These are phyloP conservation scores for Aspergillus piperis DNA, from an alignment of 2,329 filamentous ascomycete genomes.

Conservation along the genomic window DNA sequence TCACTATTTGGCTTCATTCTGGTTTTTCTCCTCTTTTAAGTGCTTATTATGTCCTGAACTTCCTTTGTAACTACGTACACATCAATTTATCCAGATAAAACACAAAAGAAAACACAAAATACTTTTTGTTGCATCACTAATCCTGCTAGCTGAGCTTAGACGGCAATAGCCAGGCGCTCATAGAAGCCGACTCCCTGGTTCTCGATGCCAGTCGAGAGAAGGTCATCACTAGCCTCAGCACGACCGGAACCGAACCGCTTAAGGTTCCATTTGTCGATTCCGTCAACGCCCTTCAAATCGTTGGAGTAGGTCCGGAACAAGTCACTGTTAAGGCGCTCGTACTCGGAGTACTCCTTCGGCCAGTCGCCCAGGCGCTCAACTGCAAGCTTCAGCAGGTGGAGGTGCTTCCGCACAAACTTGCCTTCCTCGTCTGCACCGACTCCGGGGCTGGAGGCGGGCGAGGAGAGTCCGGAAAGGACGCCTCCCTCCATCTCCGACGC, in stretches of 20 bases:
- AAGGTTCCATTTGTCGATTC: slow-evolving; percentile 51
- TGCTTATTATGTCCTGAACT: too few species aligned
- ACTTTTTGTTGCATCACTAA: neutral
- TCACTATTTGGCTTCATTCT: too few species aligned
- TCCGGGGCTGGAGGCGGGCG: neutral
- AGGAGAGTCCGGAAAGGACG: neutral
- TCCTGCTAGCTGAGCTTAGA: neutral
- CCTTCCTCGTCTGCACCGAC: slow-evolving; percentile 13
- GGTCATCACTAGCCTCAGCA: slow-evolving; percentile 44
- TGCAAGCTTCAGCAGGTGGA: slow-evolving; percentile 41
- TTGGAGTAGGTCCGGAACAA: slow-evolving; percentile 44
- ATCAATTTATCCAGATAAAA: neutral
- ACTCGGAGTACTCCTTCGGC: slow-evolving; percentile 52
- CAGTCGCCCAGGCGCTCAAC: slow-evolving; percentile 42
- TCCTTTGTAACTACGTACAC: too few species aligned
- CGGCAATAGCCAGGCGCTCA: slow-evolving; percentile 13
- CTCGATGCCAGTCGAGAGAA: slow-evolving; percentile 13
- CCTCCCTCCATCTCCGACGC: slow-evolving; percentile 24
- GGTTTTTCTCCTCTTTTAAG: too few species aligned
- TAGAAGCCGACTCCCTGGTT: slow-evolving; percentile 11
- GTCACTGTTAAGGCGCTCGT: slow-evolving; percentile 50
- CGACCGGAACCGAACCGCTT: slow-evolving; percentile 50
- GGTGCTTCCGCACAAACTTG: slow-evolving; percentile 38
- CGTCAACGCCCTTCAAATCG: slow-evolving; percentile 45
- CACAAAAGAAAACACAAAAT: neutral